Percentiles rank a stretch among this genome's conserved stretches.
These are phyloP conservation scores for Talaromyces sp. DNA, from an alignment of 2,329 filamentous ascomycete species.

Conservation along the genomic window DNA sequence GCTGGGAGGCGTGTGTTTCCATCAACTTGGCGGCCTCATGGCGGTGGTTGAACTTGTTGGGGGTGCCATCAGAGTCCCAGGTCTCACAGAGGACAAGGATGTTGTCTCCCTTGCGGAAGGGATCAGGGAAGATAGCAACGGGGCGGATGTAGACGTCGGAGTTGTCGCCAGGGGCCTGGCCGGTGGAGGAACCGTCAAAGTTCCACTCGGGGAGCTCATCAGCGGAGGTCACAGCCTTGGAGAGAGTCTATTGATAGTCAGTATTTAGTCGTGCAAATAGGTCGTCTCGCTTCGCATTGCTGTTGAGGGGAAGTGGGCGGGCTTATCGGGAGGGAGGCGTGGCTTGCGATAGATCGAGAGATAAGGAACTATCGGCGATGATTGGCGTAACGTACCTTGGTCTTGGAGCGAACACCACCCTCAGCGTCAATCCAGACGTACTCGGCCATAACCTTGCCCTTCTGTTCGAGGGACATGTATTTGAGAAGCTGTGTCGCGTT, in stretches of 20 bases:
- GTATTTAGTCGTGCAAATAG: not conserved
- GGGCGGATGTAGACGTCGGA: conserved; percentile 96
- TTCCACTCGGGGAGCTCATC: conserved; percentile 73
- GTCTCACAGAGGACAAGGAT: conserved; percentile 92
- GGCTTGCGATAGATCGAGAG: conserved; percentile 6
- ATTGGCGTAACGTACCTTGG: conserved; percentile 63
- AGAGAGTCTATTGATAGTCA: conserved; percentile 52
- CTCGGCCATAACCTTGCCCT: conserved; percentile 83
- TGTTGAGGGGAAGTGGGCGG: conserved; percentile 9
- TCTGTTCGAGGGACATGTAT: conserved; percentile 86
- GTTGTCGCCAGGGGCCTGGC: conserved; percentile 89
- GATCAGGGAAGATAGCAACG: conserved; percentile 81
- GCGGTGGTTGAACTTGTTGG: conserved; percentile 98
- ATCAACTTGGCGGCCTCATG: conserved; percentile 87
- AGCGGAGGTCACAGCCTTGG: conserved; percentile 52
- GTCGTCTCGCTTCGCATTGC: conserved; percentile 6
- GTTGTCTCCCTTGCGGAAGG: conserved; percentile 85
- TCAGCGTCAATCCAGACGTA: conserved; percentile 92
- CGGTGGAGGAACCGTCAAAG: conserved; percentile 85
- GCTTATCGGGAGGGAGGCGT: conserved; percentile 18
- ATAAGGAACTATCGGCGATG: conserved; percentile 7
- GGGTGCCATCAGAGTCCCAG: conserved; percentile 87
- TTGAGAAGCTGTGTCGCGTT: conserved; percentile 65
- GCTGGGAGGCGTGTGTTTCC: conserved; percentile 73
- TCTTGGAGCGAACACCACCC: conserved; percentile 87